Evolutionary conservation across 1,139 yeast species (phyloP).

Genomic region (Kodamaea derodonti): DNA sequence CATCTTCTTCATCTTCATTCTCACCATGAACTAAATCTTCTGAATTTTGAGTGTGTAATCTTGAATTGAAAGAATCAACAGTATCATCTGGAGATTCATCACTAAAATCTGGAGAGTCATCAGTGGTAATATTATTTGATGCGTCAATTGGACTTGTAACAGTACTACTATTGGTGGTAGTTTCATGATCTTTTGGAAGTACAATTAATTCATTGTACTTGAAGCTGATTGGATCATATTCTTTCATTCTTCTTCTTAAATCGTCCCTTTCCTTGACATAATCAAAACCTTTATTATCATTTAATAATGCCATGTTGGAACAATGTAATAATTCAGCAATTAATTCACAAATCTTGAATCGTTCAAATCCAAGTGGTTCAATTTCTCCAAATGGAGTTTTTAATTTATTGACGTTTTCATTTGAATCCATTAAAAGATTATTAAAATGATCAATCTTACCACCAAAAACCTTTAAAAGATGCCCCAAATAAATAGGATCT

Average conservation of each 20-base stretch:
- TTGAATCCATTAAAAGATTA: conserved; percentile 25
- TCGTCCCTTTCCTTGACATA: conserved; percentile 74
- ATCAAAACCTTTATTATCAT: conserved; percentile 78
- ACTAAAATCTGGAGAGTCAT: conserved; percentile 10
- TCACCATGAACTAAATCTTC: conserved; percentile 22
- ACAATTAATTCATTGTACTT: conserved; percentile 46
- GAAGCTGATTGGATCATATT: conserved; percentile 44
- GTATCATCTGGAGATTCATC: conserved; percentile 38
- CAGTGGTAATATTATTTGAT: conserved; percentile 3
- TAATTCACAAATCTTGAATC: conserved; percentile 91
- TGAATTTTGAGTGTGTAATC: conserved; percentile 13
- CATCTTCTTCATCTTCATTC: conserved; percentile 30
- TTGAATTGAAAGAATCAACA: conserved; percentile 45
- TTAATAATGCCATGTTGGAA: conserved; percentile 90
- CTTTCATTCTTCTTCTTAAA: conserved; percentile 51
- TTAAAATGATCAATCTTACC: conserved; percentile 67
- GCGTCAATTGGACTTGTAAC: conserved; percentile 12
- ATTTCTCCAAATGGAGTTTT: conserved; percentile 55
- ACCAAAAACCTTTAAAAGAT: conserved; percentile 77
- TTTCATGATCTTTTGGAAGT: conserved; percentile 24
- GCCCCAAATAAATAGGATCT: conserved; percentile 92
- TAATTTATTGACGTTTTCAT: conserved; percentile 26
- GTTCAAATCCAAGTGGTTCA: conserved; percentile 92
- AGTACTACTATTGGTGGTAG: conserved; percentile 6
- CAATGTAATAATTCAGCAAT: conserved; percentile 94